Conservation (phyloP, 2,329 filamentous ascomycete genomes). For the Trichoderma koningiopsis region DNA sequence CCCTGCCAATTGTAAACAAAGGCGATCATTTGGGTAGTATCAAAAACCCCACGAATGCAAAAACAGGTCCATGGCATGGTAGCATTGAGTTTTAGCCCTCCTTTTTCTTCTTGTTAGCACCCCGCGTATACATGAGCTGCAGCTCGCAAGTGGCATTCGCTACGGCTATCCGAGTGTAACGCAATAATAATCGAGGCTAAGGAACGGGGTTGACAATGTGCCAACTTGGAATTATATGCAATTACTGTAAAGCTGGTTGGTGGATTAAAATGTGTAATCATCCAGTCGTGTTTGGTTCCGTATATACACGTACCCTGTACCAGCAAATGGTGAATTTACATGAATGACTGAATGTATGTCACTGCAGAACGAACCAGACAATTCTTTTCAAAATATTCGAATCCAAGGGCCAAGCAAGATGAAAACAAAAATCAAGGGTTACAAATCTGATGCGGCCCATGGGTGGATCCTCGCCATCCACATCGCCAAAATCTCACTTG, state of each 20-base stretch:
- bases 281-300: not conserved
- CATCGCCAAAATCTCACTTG: conserved; percentile 21
- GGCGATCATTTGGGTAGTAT: not conserved
- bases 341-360: not conserved
- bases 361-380: not conserved
- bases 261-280: no score
- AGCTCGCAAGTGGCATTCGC: not conserved
- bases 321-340: not conserved
- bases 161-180: conserved; percentile 12
- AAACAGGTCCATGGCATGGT: conserved; percentile 19
- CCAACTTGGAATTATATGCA: not conserved
- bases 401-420: not conserved
- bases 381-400: not conserved
- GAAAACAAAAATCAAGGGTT: not conserved
- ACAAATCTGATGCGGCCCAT: conserved; percentile 2
- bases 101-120: not conserved
- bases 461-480: not conserved
- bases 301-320: not conserved
- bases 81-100: conserved; percentile 3
- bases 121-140: not conserved
- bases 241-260: not conserved
- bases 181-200: not conserved
- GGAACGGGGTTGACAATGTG: not conserved
- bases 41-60: conserved; percentile 1
- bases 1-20: not conserved